Conservation (phyloP, 176 grass and related monocot species). For the Oryza coarctata region DNA sequence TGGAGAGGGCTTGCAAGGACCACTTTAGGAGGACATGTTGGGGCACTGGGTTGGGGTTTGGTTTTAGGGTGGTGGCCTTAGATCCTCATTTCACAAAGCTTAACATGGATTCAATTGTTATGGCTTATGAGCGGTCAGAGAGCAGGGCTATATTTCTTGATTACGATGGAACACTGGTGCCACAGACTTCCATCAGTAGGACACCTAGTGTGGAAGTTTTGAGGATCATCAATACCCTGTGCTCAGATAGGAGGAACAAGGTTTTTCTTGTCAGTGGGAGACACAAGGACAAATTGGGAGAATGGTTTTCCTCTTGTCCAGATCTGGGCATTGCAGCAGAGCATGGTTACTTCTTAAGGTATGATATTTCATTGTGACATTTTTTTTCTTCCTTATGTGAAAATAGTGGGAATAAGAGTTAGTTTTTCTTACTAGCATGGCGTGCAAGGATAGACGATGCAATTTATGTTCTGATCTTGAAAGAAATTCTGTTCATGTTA, state of each 20-base stretch:
- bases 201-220: slow-evolving; percentile 53
- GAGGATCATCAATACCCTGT: slow-evolving; percentile 76
- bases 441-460: not conserved
- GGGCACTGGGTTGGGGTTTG: slow-evolving; percentile 94
- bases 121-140: slow-evolving; percentile 60
- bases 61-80: slow-evolving; percentile 93
- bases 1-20: slow-evolving; percentile 85
- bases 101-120: slow-evolving; percentile 73
- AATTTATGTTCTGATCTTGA: not conserved
- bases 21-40: slow-evolving; percentile 88
- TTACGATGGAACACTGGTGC: slow-evolving; percentile 92
- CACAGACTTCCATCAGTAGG: slow-evolving; percentile 68
- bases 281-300: slow-evolving; percentile 50
- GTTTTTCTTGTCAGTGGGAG: slow-evolving; percentile 87
- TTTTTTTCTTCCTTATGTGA: not conserved
- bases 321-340: slow-evolving; percentile 82
- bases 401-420: not conserved
- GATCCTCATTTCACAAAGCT: slow-evolving; percentile 92
- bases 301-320: slow-evolving; percentile 74
- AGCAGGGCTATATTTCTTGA: slow-evolving; percentile 86
- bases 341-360: slow-evolving; percentile 92
- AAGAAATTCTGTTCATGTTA: not conserved
- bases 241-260: slow-evolving; percentile 64
- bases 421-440: not conserved
- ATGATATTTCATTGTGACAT: slow-evolving; percentile 5